Base-by-base conservation (phyloP, 2,329 filamentous ascomycete species). In the Fusarium robinianum region DNA sequence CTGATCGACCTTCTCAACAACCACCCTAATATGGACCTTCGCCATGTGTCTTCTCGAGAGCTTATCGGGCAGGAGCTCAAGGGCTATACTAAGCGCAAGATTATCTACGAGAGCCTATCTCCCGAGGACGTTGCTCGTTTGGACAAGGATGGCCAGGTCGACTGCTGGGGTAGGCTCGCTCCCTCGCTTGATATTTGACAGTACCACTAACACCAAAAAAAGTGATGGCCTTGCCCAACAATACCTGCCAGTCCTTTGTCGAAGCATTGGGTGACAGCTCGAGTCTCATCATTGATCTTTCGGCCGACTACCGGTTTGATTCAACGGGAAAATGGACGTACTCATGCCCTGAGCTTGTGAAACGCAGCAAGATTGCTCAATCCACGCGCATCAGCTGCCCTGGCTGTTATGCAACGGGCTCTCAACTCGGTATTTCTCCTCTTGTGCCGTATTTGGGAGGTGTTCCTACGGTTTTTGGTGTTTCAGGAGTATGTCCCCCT, bases 221-320 rank as follows among this genome's bases (percentile, higher is more conserved):
- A n/a, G 88, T 97, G 30, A 94, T 97, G 88, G 94, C 94, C 23
- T 82, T 97, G 19, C 94, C 92, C 30, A 99, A 97, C 64, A 88
- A 89, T 49, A 90, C 96, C 35, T 96, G 90, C 81, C 88, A 90
- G 72, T 91, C 94, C 1, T 99, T 87, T 58, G 87, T 97, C 8
- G 89, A 97, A 53, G 92, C 92, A 6, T 81, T 97, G 39, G 64
- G 65, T 8, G 60, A 66, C 46, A 74, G 77, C 61, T 79, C 80
- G 51, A 90, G 87, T 58, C 75, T 97, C 26, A 88, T 97, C 57
- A 79, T 99, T 31, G 94, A 99, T 67, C 80, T 99, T 23, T 96
- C 90, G n/a, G 94, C 94, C 48, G 94, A 99, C 72, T 95, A 96
- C 71, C 85, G 92, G 36, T 97, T 96, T 67, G 87, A 95, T 64